A percentile compares a stretch with the other conserved stretches of the same genome.
These are phyloP conservation scores for Penicillium sp. DNA, from an alignment of 2,329 filamentous ascomycete genomes.

Conservation along the genomic window DNA sequence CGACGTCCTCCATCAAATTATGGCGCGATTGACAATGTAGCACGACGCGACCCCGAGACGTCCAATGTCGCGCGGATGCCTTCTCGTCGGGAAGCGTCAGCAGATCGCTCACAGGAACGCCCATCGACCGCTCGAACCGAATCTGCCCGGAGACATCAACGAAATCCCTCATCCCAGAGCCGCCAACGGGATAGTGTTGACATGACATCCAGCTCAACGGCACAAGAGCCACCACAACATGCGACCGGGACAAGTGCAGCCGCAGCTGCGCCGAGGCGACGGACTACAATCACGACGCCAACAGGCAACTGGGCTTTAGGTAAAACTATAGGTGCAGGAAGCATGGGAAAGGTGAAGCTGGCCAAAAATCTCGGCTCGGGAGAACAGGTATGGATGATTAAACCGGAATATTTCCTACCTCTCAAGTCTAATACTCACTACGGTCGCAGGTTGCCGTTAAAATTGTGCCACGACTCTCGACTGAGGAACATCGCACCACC, in stretches of 20 bases:
- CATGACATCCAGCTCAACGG: conserved; percentile 47
- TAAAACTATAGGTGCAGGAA: conserved; percentile 95
- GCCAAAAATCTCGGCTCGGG: conserved; percentile 85
- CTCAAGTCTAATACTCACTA: neutral
- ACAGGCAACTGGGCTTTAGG: conserved; percentile 93
- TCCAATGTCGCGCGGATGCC: conserved; percentile 61
- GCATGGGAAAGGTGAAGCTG: conserved; percentile 98
- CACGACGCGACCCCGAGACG: conserved; percentile 72
- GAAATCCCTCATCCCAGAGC: conserved; percentile 41
- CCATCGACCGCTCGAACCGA: conserved; percentile 53
- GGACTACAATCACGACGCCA: conserved; percentile 83
- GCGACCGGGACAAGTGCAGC: conserved; percentile 34
- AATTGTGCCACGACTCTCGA: conserved; percentile 87
- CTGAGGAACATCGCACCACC: conserved; percentile 72
- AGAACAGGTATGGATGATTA: conserved; percentile 66
- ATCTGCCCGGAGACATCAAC: conserved; percentile 46
- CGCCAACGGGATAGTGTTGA: conserved; percentile 47
- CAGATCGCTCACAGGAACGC: conserved; percentile 55
- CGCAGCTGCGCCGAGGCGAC: conserved; percentile 47
- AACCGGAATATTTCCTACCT: neutral
- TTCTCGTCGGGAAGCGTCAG: conserved; percentile 61
- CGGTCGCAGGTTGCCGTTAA: conserved; percentile 80
- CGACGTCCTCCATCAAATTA: conserved; percentile 49
- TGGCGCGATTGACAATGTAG: conserved; percentile 52
- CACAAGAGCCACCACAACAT: conserved; percentile 55